Evolutionary conservation across 169 alveolate species (phyloP), one percentile per base, ranked within the genome.

Genomic region (Cystoisospora suis): DNA sequence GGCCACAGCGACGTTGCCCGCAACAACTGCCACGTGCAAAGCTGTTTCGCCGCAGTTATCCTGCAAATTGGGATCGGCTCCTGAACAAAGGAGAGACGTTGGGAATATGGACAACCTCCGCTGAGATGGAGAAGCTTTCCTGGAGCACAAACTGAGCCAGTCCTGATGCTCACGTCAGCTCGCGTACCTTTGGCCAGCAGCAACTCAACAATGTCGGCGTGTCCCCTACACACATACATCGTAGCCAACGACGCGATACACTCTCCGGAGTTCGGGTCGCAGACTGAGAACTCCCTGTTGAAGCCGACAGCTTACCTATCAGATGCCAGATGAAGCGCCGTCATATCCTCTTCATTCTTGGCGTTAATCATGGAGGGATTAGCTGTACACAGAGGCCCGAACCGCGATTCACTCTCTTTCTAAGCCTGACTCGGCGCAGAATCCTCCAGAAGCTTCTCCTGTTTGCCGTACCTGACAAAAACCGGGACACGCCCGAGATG

Each of bases 41-140:
- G 93, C 75, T 4, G 93, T 89, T 56, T 89, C 93, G 29, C 93
- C 93, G 56, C 65, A 81, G 56, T 89, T 81, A 61, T 89, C 93
- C 23, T 56, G 88, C 53, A 12, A 45, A 56, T 89, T 69, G 49
- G 79, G 75, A 20, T 77, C 69, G 72, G 93, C 93, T n/a, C 93
- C 93, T 89, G 89, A 6, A 34, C 15, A 34, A 53, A 12, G 23
- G 23, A 53, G 12, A 23, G 65, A 53, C 65, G 65, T 53, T n/a
- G n/a, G n/a, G n/a, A n/a, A n/a, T n/a, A n/a, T n/a, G n/a, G n/a
- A n/a, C n/a, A n/a, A n/a, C n/a, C n/a, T n/a, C n/a, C n/a, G n/a
- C n/a, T n/a, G n/a, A n/a, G n/a, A n/a, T n/a, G n/a, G n/a, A n/a
- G n/a, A n/a, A n/a, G n/a, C n/a, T n/a, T n/a, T n/a, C n/a, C n/a